A percentile compares a stretch with the other conserved stretches of the same genome.
These are phyloP conservation scores for Pleodorina starrii DNA, from an alignment of 139 green algal species.

Conservation along the genomic window DNA sequence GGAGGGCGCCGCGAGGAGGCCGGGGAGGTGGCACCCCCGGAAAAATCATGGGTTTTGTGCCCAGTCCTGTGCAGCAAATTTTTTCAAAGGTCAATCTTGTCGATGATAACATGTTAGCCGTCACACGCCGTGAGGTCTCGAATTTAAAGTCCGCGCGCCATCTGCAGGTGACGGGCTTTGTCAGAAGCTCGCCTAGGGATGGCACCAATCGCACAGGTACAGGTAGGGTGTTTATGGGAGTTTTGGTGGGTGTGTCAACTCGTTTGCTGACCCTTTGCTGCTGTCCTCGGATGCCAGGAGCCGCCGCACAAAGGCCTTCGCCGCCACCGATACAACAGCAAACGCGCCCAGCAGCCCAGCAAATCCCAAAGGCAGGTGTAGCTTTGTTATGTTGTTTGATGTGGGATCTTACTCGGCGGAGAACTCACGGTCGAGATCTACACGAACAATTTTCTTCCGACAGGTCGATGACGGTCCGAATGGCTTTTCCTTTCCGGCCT, in stretches of 20 bases:
- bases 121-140: too few relatives aligned
- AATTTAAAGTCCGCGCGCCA: slow-evolving; percentile 29
- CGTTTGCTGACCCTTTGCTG: background rate
- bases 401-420: background rate
- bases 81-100: too few relatives aligned
- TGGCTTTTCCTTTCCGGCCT: slow-evolving; percentile 22
- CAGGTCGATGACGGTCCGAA: background rate
- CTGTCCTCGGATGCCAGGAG: slow-evolving; percentile 11
- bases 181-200: slow-evolving; percentile 11
- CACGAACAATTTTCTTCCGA: background rate
- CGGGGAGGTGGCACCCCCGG: background rate
- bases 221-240: background rate
- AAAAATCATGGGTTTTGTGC: slow-evolving; percentile 9
- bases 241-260: background rate
- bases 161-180: slow-evolving; percentile 28
- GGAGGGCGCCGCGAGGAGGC: background rate
- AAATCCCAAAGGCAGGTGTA: slow-evolving; percentile 31
- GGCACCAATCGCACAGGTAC: background rate
- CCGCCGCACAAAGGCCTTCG: background rate
- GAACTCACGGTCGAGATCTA: background rate
- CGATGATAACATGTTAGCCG: too few relatives aligned
- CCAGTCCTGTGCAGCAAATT: slow-evolving; percentile 12
- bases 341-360: background rate
- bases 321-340: background rate
- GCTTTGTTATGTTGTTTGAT: background rate